Conservation (phyloP, 768 basidiomycete species). For the Boletus fagicola region DNA sequence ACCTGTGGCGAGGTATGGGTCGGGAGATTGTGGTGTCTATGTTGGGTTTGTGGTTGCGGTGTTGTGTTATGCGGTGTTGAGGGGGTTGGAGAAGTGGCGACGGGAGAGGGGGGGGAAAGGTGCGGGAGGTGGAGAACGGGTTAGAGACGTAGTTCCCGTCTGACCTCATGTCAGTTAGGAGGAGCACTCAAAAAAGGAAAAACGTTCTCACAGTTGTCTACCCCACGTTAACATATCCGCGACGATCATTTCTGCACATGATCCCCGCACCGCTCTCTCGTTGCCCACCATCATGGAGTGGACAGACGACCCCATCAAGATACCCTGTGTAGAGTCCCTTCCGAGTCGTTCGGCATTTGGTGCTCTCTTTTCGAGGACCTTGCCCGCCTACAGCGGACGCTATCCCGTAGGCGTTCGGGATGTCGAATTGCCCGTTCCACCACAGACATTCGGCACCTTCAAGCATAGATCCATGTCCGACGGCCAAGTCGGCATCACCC, state of each 20-base stretch:
- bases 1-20: constrained; percentile 42
- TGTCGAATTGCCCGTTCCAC: constrained; percentile 30
- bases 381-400: constrained; percentile 31
- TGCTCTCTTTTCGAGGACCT: constrained; percentile 25
- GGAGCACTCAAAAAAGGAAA: not conserved
- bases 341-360: constrained; percentile 9
- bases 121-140: not conserved
- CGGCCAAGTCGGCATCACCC: constrained; percentile 25
- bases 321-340: not conserved
- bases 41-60: constrained; percentile 36
- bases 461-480: constrained; percentile 23
- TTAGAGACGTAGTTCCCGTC: too few relatives aligned
- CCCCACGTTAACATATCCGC: not conserved
- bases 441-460: constrained; percentile 27
- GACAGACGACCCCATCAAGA: not conserved
- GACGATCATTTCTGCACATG: not conserved
- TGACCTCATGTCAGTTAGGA: too few relatives aligned
- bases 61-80: constrained; percentile 32
- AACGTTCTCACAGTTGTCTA: not conserved
- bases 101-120: not conserved
- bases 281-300: not conserved
- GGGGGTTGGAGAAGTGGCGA: constrained; percentile 30
- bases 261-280: not conserved
- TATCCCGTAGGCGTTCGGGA: constrained; percentile 35
- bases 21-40: constrained; percentile 50